A percentile compares a stretch with the other conserved stretches of the same genome.
phyloP scores from a whole-genome alignment of 495 filamentous ascomycete species.

The Trichoderma asperelloides region DNA sequence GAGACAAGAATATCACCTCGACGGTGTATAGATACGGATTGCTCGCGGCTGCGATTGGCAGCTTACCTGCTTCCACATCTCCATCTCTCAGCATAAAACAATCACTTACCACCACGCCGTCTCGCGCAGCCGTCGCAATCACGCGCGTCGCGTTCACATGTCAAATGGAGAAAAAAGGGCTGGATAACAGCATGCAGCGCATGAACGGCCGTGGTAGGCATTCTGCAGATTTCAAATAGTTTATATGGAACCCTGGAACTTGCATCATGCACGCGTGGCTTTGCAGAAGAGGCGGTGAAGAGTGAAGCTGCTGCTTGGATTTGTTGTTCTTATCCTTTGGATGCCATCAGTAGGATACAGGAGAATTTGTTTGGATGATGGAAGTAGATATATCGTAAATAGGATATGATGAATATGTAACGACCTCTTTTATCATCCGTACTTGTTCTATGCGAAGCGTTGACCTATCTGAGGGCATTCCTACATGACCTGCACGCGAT shows the following conservation, averaged over 20 bases:
- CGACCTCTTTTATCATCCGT: neutral
- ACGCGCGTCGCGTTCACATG: too few relatives aligned
- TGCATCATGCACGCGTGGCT: neutral
- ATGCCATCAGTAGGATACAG: neutral
- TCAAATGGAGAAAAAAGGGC: too few relatives aligned
- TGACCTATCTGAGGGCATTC: neutral
- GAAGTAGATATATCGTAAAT: neutral
- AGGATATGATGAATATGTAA: constrained; percentile 1
- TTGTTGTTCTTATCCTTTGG: neutral
- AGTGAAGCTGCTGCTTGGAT: neutral
- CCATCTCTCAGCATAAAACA: too few relatives aligned
- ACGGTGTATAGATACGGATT: too few relatives aligned
- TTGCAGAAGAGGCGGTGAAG: neutral
- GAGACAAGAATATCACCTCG: too few relatives aligned
- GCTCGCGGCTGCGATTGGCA: too few relatives aligned
- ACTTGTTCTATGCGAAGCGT: neutral
- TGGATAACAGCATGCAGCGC: neutral
- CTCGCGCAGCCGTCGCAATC: too few relatives aligned
- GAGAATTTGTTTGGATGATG: neutral
- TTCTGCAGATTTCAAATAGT: neutral
- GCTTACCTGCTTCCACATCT: too few relatives aligned
- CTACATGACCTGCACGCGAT: neutral
- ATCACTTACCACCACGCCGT: too few relatives aligned
- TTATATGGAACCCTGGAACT: neutral
- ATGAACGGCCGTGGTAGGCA: neutral